Evolutionary conservation across 805 yeast species (phyloP).

Genomic region (Cyberlindnera euphorbiae): DNA sequence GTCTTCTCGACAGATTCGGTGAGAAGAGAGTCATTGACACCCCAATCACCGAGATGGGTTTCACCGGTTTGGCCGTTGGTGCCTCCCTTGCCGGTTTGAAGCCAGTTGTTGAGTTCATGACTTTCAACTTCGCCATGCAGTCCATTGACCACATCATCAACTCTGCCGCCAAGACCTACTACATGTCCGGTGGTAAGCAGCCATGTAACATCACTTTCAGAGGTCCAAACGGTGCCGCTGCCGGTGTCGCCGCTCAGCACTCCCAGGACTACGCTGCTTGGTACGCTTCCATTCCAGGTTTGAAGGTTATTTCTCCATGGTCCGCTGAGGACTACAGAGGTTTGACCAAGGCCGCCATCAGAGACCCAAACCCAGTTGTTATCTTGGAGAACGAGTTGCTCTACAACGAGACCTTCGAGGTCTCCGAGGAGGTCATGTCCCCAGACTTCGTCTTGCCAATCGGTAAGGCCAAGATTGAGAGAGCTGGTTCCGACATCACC

Average conservation of each 20-base stretch:
- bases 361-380: conserved; percentile 98
- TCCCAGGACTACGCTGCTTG: conserved; percentile 97
- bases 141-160: conserved; percentile 97
- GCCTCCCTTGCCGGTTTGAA: conserved; percentile 72
- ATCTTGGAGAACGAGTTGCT: conserved; percentile 93
- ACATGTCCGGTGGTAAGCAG: conserved; percentile 99
- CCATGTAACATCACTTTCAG: conserved; percentile 96
- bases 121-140: conserved; percentile 99
- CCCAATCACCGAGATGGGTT: conserved; percentile 99
- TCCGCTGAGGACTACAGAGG: conserved; percentile 96
- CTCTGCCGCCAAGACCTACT: conserved; percentile 97
- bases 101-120: conserved; percentile 98
- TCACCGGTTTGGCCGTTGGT: conserved; percentile 93
- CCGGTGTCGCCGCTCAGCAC: conserved; percentile 99
- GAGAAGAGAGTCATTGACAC: conserved; percentile 74
- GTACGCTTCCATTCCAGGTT: conserved; percentile 98
- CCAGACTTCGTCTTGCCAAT: conserved; percentile 90
- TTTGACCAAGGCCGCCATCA: conserved; percentile 88
- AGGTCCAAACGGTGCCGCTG: conserved; percentile 99
- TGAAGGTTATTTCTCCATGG: conserved; percentile 94
- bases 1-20: conserved; percentile 81
- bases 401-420: conserved; percentile 87
- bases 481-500: conserved; percentile 86
- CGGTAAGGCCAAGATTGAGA: conserved; percentile 93
- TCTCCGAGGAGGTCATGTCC: conserved; percentile 82